Evolutionary conservation across 306 rosid genomes (phyloP), one percentile per base, ranked within the genome.

Genomic region (Canavalia ensiformis): DNA sequence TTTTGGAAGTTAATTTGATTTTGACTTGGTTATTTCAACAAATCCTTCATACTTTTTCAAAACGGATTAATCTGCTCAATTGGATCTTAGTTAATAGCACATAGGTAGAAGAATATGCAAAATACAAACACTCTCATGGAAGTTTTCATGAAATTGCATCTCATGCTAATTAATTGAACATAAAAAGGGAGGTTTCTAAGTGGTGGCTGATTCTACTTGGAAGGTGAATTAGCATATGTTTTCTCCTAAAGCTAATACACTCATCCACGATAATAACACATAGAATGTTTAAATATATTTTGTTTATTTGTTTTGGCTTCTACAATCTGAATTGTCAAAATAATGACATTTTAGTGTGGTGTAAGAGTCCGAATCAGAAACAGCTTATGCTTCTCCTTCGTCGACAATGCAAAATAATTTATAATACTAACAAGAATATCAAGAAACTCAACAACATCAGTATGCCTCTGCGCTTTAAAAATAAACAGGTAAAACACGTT

Each of bases 371-470:
- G 84, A 5, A 80, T 75, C 5, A 92, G 76, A 29, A 92, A 89
- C 80, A 89, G 60, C 60, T 82, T 92, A 28, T 92, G 90, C 79
- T 90, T 92, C 86, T 92, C 97, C 65, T 89, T 92, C 95, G 90
- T 89, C 0, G 97, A 95, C 84, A 89, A 60, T 0, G 93, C 91
- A 59, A 92, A 88, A 0, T 92, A 95, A 79, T 88, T 88, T n/a
- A 92, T 90, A 9, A 90, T 81, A 77, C 97, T 92, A 7, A 89
- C 93, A 2, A 86, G 62, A 62, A 92, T 85, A 91, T 90, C 97
- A 63, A 92, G 66, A 68, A 92, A 83, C 80, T 92, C 97, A 6
- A 81, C 86, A 30, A 90, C 82, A 8, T 92, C 97, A 55, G 83
- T 88, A 76, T 92, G 89, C 78, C 85, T 80, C 82, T 88, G 91